Evolutionary conservation across 306 rosid species (phyloP), one percentile per base, ranked within the genome.

Genomic region (Medicago arabica): DNA sequence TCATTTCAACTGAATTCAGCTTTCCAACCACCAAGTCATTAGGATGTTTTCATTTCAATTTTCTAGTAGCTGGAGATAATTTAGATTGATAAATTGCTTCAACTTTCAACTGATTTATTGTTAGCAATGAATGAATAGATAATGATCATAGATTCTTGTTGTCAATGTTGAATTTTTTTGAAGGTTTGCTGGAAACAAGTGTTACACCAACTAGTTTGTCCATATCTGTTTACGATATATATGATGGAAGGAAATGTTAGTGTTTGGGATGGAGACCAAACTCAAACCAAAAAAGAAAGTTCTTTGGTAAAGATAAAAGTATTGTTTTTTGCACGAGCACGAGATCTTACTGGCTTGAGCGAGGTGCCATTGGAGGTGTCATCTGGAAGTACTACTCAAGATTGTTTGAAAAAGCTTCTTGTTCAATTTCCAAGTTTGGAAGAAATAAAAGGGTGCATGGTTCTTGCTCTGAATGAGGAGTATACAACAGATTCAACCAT

Each of bases 251-350:
- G 61, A 62, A 74, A 61, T 51, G 74, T 16, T 47, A 72, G 59
- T 51, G 16, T 23, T 53, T 15, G 9, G 83, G 75, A 71, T 4
- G 62, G 18, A 74, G 87, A 71, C 41, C 39, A 43, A 49, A 65
- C 19, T 5, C 44, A 23, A 10, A 28, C 13, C 41, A 81, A 69
- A 53, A 80, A 75, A 0, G 79, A 59, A 47, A 75, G 40, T 61
- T 61, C 83, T 2, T 17, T 43, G 78, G 85, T 92, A 78, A 87
- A 88, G 75, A 80, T 90, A 47, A 92, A 92, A 79, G 89, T 91
- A 4, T 54, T 95, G 82, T 90, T 95, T 74, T 95, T 95, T 1
- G 97, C 98, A 6, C 83, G 96, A 80, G 97, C 98, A 19, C 91
- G 97, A 5, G 98, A 89, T 73, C 81, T 92, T 40, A 83, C 97